Evolutionary conservation across 2,329 filamentous ascomycete species (phyloP).

Genomic region (Cladorrhinum sp.): DNA sequence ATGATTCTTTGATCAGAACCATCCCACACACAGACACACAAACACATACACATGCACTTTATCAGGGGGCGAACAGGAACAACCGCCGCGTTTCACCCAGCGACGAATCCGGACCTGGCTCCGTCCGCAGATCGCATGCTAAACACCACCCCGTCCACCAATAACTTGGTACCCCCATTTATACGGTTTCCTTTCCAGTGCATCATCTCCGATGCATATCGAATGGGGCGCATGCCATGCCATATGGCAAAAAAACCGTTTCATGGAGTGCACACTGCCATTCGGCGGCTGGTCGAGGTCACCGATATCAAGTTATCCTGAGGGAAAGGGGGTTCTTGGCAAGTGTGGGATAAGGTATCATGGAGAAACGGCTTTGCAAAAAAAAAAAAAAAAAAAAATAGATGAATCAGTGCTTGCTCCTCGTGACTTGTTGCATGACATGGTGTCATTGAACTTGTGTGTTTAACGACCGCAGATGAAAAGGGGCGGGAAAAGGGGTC

Average conservation of each 20-base stretch:
- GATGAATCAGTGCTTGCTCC: too few species aligned
- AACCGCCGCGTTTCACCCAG: neutral
- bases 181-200: neutral
- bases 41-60: neutral
- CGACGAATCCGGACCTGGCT: neutral
- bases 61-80: neutral
- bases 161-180: neutral
- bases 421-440: too few species aligned
- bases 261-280: neutral
- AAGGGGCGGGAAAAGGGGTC: neutral
- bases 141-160: neutral
- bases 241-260: neutral
- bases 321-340: neutral
- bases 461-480: neutral
- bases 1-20: neutral
- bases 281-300: neutral
- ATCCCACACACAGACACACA: too few species aligned
- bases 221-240: neutral
- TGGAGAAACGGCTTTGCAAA: too few species aligned
- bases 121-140: neutral
- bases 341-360: neutral
- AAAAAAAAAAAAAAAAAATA: too few species aligned
- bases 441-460: neutral
- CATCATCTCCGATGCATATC: neutral
- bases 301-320: neutral